Base-by-base conservation (phyloP, 495 filamentous ascomycete genomes). In the Glonium stellatum region DNA sequence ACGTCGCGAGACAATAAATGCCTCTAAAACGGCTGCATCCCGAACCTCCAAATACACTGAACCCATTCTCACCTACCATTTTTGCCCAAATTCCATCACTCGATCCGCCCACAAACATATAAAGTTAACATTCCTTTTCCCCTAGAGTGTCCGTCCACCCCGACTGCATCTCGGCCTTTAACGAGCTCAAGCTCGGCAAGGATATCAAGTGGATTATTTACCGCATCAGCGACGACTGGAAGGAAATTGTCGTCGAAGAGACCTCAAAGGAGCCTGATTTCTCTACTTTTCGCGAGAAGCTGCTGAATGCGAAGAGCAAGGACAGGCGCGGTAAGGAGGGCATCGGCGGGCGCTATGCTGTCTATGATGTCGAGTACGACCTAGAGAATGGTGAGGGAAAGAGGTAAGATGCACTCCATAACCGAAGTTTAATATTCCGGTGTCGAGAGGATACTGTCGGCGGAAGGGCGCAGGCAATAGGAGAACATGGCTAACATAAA, bases 201-300 rank as follows among this genome's bases (percentile, higher is more conserved):
- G 85, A 85, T 75, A 78, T 84, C 79, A 96, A 95, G 79, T 98
- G 84, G 79, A 87, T 98, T 78, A 88, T 98, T 84, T 97, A 85
- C 87, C 96, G 96, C 82, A 86, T 98, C 70, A 82, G 87, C 64
- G 90, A 95, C 76, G 84, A 96, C 82, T 88, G 88, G 84, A 93
- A 88, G 76, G 73, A 87, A 68, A 91, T 97, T 71, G 87, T 87
- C 47, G 82, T 97, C 67, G 84, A 87, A 39, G 88, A 95, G 65
- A 80, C 83, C 61, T 84, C 84, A 57, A 70, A 53, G 0, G 65
- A 74, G 12, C 59, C 50, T 19, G 66, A 75, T 62, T 79, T 70
- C 62, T 55, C 59, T 4, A 75, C 71, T 59, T 95, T 96, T 82
- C 87, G 88, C 65, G 75, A 84, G 69, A 88, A 87, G 81, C 85